Conservation (phyloP, 768 basidiomycete genomes). For the Suillus sp. region DNA sequence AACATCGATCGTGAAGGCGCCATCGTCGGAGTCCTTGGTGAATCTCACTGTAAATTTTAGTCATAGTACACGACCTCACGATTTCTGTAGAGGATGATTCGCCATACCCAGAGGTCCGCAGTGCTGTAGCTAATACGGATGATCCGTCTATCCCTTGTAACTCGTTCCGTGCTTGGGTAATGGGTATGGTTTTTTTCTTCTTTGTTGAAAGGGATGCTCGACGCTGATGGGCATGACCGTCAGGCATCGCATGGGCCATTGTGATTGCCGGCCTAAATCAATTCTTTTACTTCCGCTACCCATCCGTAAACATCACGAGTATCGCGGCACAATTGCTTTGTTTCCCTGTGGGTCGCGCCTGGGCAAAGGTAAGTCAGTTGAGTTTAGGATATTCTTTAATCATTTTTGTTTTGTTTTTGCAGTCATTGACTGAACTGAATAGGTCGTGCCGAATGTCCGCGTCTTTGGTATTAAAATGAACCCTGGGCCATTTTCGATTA, state of each 20-base stretch:
- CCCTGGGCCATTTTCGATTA: slow-evolving; percentile 76
- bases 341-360: slow-evolving; percentile 67
- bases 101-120: slow-evolving; percentile 82
- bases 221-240: neutral
- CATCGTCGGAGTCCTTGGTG: slow-evolving; percentile 24
- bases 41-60: neutral
- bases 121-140: slow-evolving; percentile 74
- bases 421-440: neutral
- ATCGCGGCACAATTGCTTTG: slow-evolving; percentile 73
- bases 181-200: slow-evolving; percentile 39
- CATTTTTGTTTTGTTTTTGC: neutral
- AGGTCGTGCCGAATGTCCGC: slow-evolving; percentile 51
- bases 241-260: slow-evolving; percentile 50
- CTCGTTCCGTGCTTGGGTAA: slow-evolving; percentile 60
- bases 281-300: slow-evolving; percentile 76
- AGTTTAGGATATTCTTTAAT: neutral
- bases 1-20: slow-evolving; percentile 33
- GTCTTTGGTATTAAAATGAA: slow-evolving; percentile 66
- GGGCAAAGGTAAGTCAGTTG: slow-evolving; percentile 45
- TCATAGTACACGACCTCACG: slow-evolving; percentile 19
- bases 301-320: slow-evolving; percentile 41
- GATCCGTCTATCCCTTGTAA: slow-evolving; percentile 64
- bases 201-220: slow-evolving; percentile 12
- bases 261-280: slow-evolving; percentile 75
- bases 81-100: slow-evolving; percentile 62